Evolutionary conservation across 2,329 filamentous ascomycete species (phyloP).

Genomic region (Cladophialophora psammophila): DNA sequence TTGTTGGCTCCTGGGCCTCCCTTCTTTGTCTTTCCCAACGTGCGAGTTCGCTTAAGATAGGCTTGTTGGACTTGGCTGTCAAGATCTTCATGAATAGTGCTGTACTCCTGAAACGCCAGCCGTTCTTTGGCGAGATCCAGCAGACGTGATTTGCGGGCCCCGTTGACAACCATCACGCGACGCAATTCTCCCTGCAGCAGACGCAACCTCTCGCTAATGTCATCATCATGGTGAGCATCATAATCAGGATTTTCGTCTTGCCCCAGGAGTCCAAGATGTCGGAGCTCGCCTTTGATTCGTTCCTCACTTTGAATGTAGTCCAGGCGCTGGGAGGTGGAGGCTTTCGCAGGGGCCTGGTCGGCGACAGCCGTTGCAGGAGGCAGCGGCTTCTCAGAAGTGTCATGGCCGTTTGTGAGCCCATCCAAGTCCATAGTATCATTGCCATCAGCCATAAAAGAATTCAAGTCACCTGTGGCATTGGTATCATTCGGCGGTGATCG

Average conservation of each 20-base stretch:
- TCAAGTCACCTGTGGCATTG: constrained; percentile 59
- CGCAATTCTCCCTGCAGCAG: constrained; percentile 83
- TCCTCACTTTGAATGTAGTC: constrained; percentile 90
- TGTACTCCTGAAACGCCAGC: constrained; percentile 96
- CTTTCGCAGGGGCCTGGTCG: constrained; percentile 72
- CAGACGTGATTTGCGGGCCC: constrained; percentile 84
- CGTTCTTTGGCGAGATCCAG: constrained; percentile 88
- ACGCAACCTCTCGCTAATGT: constrained; percentile 87
- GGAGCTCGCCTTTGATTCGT: constrained; percentile 87
- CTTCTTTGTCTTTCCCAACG: constrained; percentile 92
- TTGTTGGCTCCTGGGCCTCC: constrained; percentile 70
- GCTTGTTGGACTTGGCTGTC: constrained; percentile 94
- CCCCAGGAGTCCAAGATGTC: constrained; percentile 86
- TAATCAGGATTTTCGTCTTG: constrained; percentile 76
- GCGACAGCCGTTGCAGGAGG: constrained; percentile 81
- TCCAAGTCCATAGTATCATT: constrained; percentile 59
- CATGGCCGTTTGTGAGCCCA: constrained; percentile 45
- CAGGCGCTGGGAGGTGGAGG: constrained; percentile 75
- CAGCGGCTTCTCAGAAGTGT: constrained; percentile 59
- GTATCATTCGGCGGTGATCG: constrained; percentile 61
- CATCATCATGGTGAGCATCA: constrained; percentile 89
- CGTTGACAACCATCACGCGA: constrained; percentile 85
- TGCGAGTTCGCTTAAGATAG: constrained; percentile 93
- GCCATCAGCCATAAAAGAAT: constrained; percentile 50
- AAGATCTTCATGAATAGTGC: constrained; percentile 94